Evolutionary conservation across 176 grass and related monocot species (phyloP).

Genomic region (Canna indica): DNA sequence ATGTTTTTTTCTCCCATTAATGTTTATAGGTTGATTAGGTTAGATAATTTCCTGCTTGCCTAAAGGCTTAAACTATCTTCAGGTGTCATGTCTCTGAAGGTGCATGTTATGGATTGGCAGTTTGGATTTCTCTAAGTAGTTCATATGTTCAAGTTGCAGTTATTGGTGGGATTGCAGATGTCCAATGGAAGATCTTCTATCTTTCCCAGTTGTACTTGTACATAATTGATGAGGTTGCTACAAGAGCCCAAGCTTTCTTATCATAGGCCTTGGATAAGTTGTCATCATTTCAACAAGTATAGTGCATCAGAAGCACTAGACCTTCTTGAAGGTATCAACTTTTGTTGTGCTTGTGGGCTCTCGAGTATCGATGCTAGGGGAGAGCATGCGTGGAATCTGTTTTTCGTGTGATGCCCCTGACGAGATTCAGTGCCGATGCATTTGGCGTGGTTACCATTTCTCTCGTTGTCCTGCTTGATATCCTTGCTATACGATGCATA

Average conservation of each 20-base stretch:
- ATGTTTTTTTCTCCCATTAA: neutral
- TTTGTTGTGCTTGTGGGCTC: neutral
- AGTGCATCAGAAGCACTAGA: neutral
- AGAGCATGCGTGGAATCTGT: conserved; percentile 97
- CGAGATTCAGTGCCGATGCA: conserved; percentile 76
- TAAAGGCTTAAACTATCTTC: neutral
- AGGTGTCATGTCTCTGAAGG: neutral
- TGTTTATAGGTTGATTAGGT: neutral
- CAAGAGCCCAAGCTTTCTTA: neutral
- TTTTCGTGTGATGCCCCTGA: conserved; percentile 95
- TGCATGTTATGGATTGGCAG: neutral
- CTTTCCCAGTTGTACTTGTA: neutral
- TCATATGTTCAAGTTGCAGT: conserved; percentile 1
- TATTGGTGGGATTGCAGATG: neutral
- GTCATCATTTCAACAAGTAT: neutral
- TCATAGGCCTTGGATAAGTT: neutral
- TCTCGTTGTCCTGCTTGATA: conserved; percentile 48
- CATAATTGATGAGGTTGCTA: neutral
- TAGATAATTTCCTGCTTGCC: neutral
- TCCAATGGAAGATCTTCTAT: neutral
- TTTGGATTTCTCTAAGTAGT: neutral
- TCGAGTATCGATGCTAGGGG: conserved; percentile 14
- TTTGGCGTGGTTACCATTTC: conserved; percentile 69
- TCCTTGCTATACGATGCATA: conserved; percentile 66
- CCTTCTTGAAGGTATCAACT: neutral